Evolutionary conservation across 2,329 filamentous ascomycete genomes (phyloP).

Genomic region (Colletotrichum theobromicola): DNA sequence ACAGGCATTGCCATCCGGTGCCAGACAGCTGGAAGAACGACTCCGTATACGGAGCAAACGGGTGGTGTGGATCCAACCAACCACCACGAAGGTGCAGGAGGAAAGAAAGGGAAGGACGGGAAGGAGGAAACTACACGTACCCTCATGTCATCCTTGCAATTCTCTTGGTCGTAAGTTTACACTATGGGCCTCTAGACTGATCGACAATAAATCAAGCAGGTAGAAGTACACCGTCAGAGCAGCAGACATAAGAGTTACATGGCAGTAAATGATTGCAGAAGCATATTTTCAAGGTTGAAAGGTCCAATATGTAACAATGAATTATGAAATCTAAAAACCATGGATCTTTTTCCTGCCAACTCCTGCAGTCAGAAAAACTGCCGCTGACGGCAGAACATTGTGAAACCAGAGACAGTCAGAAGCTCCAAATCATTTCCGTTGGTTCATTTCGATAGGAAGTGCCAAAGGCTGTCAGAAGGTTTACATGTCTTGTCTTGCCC

Average conservation of each 20-base stretch:
- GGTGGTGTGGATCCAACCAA: background rate
- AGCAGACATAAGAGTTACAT: background rate
- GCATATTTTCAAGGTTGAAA: background rate
- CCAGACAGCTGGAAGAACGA: background rate
- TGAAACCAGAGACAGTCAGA: background rate
- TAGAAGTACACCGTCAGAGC: background rate
- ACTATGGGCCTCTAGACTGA: background rate
- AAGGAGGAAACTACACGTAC: background rate
- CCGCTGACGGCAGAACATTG: background rate
- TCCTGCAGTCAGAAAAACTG: background rate
- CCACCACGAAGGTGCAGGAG: background rate
- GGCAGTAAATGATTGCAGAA: background rate
- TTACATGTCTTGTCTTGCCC: conserved; percentile 25
- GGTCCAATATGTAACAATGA: background rate
- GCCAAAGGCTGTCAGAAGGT: background rate
- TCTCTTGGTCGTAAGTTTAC: background rate
- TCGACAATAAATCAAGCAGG: background rate
- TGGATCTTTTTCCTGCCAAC: background rate
- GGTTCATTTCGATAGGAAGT: background rate
- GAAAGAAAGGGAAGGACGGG: background rate
- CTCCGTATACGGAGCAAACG: background rate
- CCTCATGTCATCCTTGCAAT: background rate
- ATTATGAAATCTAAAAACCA: background rate
- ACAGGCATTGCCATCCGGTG: background rate
- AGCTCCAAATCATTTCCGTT: background rate